Evolutionary conservation across 2,329 filamentous ascomycete species (phyloP).

Genomic region (Ophiostoma tasmaniense): DNA sequence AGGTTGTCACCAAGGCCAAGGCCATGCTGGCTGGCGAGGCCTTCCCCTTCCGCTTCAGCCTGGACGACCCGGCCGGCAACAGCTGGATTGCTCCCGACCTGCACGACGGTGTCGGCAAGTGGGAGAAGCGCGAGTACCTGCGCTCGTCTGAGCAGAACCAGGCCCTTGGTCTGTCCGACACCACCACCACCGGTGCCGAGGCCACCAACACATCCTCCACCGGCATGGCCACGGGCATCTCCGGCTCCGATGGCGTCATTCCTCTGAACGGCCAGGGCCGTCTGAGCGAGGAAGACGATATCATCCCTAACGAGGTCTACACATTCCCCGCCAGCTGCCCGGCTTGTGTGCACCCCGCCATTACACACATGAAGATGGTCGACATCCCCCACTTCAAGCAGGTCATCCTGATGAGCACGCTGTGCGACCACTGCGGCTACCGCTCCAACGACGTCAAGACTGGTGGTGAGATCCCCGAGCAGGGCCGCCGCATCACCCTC

Average conservation of each 20-base stretch:
- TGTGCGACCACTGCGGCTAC: conserved; percentile 87
- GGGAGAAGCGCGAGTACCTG: conserved; percentile 74
- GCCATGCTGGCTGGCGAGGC: conserved; percentile 68
- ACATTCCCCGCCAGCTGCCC: conserved; percentile 87
- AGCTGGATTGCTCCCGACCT: conserved; percentile 90
- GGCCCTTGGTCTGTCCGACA: conserved; percentile 65
- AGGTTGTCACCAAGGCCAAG: conserved; percentile 63
- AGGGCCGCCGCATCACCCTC: conserved; percentile 76
- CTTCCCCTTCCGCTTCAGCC: conserved; percentile 79
- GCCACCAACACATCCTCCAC: conserved; percentile 18
- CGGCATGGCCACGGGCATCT: conserved; percentile 28
- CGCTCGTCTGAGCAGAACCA: conserved; percentile 82
- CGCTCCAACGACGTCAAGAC: conserved; percentile 97
- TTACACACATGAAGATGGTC: conserved; percentile 97
- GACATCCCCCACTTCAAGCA: conserved; percentile 98
- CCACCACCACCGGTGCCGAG: conserved; percentile 35
- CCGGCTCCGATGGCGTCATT: conserved; percentile 39
- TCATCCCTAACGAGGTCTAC: conserved; percentile 87
- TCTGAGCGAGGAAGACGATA: conserved; percentile 57
- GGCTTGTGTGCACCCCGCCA: conserved; percentile 76
- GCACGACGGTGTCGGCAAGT: conserved; percentile 74
- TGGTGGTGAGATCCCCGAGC: conserved; percentile 79
- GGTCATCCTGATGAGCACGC: conserved; percentile 89
- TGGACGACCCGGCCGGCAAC: conserved; percentile 92
- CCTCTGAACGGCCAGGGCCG: conserved; percentile 36